Evolutionary conservation across 306 rosid genomes (phyloP).

Genomic region (barrel medic (Medicago truncatula)): DNA sequence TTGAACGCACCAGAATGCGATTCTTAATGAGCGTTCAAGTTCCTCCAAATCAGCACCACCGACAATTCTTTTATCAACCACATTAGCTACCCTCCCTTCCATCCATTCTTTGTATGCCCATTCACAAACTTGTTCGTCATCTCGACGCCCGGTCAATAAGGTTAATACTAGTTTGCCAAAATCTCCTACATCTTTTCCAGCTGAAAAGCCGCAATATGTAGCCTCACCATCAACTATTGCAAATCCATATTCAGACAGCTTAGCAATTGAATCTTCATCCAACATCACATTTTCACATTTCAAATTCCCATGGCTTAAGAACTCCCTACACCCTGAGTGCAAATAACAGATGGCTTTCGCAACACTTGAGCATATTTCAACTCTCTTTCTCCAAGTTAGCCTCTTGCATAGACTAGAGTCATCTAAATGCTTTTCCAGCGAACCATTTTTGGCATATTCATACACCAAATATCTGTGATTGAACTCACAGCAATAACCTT

Average conservation of each 20-base stretch:
- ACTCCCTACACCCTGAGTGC: conserved; percentile 83
- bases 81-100: conserved; percentile 54
- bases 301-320: conserved; percentile 73
- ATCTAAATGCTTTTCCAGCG: conserved; percentile 56
- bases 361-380: conserved; percentile 70
- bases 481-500: conserved; percentile 81
- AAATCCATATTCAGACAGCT: conserved; percentile 74
- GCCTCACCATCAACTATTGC: conserved; percentile 50
- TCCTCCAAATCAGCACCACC: conserved; percentile 53
- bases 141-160: conserved; percentile 57
- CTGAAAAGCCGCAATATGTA: conserved; percentile 51
- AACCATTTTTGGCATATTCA: conserved; percentile 68
- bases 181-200: conserved; percentile 70
- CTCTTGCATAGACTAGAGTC: conserved; percentile 63
- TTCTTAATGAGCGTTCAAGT: conserved; percentile 68
- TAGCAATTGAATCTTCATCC: conserved; percentile 65
- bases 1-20: conserved; percentile 89
- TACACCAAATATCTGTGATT: conserved; percentile 61
- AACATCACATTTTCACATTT: conserved; percentile 66
- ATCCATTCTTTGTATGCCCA: conserved; percentile 72
- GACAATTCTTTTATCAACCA: conserved; percentile 60
- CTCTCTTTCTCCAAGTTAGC: conserved; percentile 75
- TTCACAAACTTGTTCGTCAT: conserved; percentile 50
- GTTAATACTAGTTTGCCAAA: conserved; percentile 70
- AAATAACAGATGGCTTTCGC: conserved; percentile 73